Conservation (phyloP, 768 basidiomycete species). For the Psilocybe cyanescens region DNA sequence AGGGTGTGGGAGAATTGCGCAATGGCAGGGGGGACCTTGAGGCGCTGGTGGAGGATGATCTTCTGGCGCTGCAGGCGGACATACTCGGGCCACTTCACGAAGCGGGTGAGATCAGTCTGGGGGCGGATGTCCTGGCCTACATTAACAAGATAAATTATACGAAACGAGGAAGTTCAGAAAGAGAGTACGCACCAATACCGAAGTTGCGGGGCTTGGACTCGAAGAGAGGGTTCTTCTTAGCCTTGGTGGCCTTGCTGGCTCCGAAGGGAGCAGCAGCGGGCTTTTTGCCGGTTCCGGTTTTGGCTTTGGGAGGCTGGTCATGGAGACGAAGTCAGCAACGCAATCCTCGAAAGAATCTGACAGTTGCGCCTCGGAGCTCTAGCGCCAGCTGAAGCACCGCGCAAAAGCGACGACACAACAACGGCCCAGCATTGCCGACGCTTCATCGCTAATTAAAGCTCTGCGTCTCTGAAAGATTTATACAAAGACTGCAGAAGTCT, state of each 20-base stretch:
- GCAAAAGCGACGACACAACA: constrained; percentile 14
- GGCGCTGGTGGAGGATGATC: constrained; percentile 95
- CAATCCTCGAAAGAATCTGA: constrained; percentile 28
- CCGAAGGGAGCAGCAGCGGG: constrained; percentile 85
- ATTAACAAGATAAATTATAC: not conserved
- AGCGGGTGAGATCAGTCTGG: constrained; percentile 89
- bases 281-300: constrained; percentile 77
- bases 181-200: constrained; percentile 77
- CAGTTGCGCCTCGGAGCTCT: constrained; percentile 57
- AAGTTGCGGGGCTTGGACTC: constrained; percentile 91
- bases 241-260: constrained; percentile 74
- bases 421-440: constrained; percentile 24
- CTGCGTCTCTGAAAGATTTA: constrained; percentile 30
- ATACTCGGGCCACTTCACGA: constrained; percentile 99
- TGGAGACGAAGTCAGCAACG: constrained; percentile 77
- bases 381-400: constrained; percentile 29
- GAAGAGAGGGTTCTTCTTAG: constrained; percentile 94
- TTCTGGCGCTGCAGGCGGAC: constrained; percentile 98
- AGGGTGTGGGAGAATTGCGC: constrained; percentile 97
- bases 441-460: constrained; percentile 34
- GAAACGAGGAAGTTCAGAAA: not conserved
- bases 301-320: constrained; percentile 89
- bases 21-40: constrained; percentile 98
- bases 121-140: constrained; percentile 93
- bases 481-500: constrained; percentile 16